Conservation (phyloP, 176 grass and related monocot genomes). For the Bonia amplexicaulis region DNA sequence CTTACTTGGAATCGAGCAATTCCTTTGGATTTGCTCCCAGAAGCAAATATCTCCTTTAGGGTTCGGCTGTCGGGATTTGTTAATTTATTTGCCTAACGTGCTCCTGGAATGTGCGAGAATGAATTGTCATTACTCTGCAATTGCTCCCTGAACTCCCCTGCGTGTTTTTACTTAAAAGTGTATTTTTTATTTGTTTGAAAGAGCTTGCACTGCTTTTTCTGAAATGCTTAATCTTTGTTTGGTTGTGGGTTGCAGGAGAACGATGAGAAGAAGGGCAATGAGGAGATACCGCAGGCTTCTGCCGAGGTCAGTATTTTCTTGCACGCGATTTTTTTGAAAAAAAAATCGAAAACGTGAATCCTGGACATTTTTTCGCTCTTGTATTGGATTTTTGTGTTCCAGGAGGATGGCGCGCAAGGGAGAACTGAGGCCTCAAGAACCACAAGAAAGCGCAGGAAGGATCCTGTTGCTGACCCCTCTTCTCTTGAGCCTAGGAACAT, state of each 20-base stretch:
- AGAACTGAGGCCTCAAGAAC: background rate
- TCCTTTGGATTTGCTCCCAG: background rate
- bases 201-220: background rate
- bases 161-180: background rate
- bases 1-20: background rate
- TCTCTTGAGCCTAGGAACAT: background rate
- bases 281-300: background rate
- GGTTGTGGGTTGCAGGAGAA: background rate
- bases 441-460: background rate
- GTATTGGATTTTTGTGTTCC: background rate
- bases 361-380: background rate
- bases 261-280: background rate
- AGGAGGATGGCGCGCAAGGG: background rate
- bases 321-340: background rate
- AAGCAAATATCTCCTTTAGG: background rate
- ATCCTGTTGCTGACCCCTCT: conserved; percentile 11
- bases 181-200: too few relatives aligned
- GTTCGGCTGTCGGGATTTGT: background rate
- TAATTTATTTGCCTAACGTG: too few relatives aligned
- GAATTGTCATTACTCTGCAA: too few relatives aligned
- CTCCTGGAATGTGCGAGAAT: too few relatives aligned
- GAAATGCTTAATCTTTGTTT: background rate
- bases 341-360: background rate
- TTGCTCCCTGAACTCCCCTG: background rate
- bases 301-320: background rate